Evolutionary conservation across 2,329 filamentous ascomycete species (phyloP).

Genomic region (Alternaria triticimaculans): DNA sequence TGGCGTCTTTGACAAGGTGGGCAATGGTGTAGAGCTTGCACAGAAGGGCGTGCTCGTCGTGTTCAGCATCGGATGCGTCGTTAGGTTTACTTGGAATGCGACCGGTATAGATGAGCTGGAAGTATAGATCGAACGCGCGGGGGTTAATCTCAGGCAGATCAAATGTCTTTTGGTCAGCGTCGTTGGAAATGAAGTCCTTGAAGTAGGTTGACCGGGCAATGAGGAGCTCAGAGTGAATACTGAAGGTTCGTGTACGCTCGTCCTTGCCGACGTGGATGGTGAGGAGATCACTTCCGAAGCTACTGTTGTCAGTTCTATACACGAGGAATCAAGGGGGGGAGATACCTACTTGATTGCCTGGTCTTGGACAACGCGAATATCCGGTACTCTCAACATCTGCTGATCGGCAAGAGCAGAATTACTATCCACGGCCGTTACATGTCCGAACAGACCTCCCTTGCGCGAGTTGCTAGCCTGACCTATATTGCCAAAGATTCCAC

Average conservation of each 20-base stretch:
- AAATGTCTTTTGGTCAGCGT: not conserved
- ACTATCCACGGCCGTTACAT: not conserved
- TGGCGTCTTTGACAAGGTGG: not conserved
- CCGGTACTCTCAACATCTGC: not conserved
- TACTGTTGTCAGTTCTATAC: not conserved
- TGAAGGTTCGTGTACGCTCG: not conserved
- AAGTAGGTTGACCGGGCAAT: not conserved
- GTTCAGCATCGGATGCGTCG: not conserved
- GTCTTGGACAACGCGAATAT: not conserved
- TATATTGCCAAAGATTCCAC: not conserved
- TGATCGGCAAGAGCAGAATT: not conserved
- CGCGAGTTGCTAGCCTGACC: not conserved
- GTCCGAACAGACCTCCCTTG: not conserved
- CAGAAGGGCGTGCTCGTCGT: not conserved
- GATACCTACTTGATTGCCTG: not conserved
- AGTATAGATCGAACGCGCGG: not conserved
- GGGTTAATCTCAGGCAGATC: not conserved
- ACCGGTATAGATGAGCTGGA: not conserved
- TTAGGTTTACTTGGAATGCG: not conserved
- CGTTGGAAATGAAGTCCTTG: not conserved
- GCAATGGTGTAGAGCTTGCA: not conserved
- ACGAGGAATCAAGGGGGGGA: not conserved
- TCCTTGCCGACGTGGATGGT: not conserved
- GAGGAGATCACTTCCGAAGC: not conserved
- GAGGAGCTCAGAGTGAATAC: not conserved